Conservation (phyloP, 768 basidiomycete genomes). For the Amanita inopinata region DNA sequence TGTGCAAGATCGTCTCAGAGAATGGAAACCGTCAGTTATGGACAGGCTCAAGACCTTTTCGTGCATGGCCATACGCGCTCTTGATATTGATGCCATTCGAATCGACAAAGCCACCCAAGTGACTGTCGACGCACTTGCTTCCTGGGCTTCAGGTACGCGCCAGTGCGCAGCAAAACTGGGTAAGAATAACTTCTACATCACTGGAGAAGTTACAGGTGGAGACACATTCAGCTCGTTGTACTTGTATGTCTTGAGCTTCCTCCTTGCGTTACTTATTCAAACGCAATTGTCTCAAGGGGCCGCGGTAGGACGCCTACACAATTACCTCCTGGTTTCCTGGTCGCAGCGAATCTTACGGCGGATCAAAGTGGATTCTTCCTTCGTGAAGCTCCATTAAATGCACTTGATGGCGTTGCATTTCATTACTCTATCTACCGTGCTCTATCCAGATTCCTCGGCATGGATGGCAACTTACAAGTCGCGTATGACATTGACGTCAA, state of each 20-base stretch:
- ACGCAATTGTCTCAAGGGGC: slow-evolving; percentile 39
- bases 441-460: slow-evolving; percentile 80
- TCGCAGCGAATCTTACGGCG: slow-evolving; percentile 58
- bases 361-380: slow-evolving; percentile 68
- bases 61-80: slow-evolving; percentile 79
- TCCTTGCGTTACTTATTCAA: neutral
- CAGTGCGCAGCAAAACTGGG: slow-evolving; percentile 60
- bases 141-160: slow-evolving; percentile 68
- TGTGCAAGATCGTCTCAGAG: slow-evolving; percentile 90
- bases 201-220: slow-evolving; percentile 93
- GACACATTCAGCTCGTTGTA: slow-evolving; percentile 85
- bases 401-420: slow-evolving; percentile 76
- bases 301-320: slow-evolving; percentile 79
- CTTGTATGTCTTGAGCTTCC: slow-evolving; percentile 39
- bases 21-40: slow-evolving; percentile 80
- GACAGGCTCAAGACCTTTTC: slow-evolving; percentile 68
- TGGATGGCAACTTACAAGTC: slow-evolving; percentile 91
- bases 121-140: slow-evolving; percentile 68
- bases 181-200: slow-evolving; percentile 84
- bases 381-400: slow-evolving; percentile 49
- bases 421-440: slow-evolving; percentile 92
- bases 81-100: slow-evolving; percentile 91
- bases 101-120: slow-evolving; percentile 93
- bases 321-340: slow-evolving; percentile 55
- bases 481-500: slow-evolving; percentile 79